Evolutionary conservation across 768 basidiomycete species (phyloP), one percentile per base, ranked within the genome.

Genomic region (Tylopilus subfusipes): DNA sequence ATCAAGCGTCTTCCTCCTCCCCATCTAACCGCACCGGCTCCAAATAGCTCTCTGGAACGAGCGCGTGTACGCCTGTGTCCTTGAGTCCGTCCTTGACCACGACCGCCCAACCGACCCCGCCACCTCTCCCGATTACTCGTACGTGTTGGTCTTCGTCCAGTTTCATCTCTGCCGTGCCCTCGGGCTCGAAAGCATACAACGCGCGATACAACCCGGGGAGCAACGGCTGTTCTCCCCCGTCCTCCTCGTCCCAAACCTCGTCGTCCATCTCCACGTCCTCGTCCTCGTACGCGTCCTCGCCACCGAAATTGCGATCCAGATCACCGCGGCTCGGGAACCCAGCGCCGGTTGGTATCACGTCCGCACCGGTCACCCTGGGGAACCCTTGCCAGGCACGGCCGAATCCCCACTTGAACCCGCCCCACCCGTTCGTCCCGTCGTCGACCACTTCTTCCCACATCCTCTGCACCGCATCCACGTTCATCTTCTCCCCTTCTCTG

Each of bases 131-230:
- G 4, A 90, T 69, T 25, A 91, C 88, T 2, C 76, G 75, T 14
- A 93, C 84, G 44, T 88, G 59, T 72, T 93, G 88, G 43, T 85
- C 91, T 69, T 90, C 88, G 58, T 77, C 81, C 51, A 93, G 71
- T 42, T 75, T 76, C 88, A 93, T 90, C 81, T 94, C 92, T 31
- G 88, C 86, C 18, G 82, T 82, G 2, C 89, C 86, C 62, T 92
- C 88, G 0, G 88, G 86, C 55, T 85, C 83, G 58, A 94, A 93
- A 5, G 83, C 76, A 58, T 86, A 93, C 68, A 90, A 13, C 9
- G 91, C 89, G 16, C 85, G 82, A 63, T 93, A 93, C 2, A 87
- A 54, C 0, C 91, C 91, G 0, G 90, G 86, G 21, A 75, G 71
- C 2, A 90, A 76, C 39, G 75, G 76, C 2, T 54, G 63, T 14